Evolutionary conservation across 768 basidiomycete species (phyloP), one percentile per base, ranked within the genome.

Genomic region (Austroboletus eburneus): DNA sequence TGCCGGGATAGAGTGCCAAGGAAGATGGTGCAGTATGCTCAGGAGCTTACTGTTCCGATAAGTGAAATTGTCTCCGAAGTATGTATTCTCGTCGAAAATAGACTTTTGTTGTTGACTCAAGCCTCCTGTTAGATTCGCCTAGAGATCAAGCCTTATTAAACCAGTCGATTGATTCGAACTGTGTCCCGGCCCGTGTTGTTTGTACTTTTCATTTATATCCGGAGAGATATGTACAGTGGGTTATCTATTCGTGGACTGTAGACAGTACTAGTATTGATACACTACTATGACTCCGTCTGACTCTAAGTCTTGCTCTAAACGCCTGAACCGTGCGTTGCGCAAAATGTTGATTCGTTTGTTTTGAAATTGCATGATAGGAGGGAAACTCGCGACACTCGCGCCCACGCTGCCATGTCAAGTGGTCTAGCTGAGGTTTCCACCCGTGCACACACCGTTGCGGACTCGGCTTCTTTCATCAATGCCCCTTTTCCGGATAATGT

Each of bases 1-100:
- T 66, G 64, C 44, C 46, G 55, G 44, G 64, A 66, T 18, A 66
- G 66, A 43, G 62, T 45, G 5, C 66, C 64, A 9, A 52, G 62
- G 46, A 62, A 50, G 52, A 55, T 66, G 56, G 54, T 51, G 23
- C 57, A 62, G 43, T 66, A 68, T 35, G 56, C 52, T 30, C 62
- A 50, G 46, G 64, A 66, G 18, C 50, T 66, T 21, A 40, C 56
- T 24, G 48, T 44, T 3, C 66, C 66, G 8, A 54, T 66, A 39
- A 54, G 56, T 20, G 58, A 51, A 17, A 58, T 68, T 4, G 55
- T 67, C 18, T 57, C 61, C 6, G 56, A 65, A 49, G 65, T 67
- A 39, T 18, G 65, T 50, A 25, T 8, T 5, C 27, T 22, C 8
- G 6, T 25, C 38, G 17, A 8, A 7, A 12, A 32, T 27, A 14